A percentile compares a stretch with the other conserved stretches of the same genome.
phyloP scores from a whole-genome alignment of 306 rosid species.

The Heteromeles arbutifolia region DNA sequence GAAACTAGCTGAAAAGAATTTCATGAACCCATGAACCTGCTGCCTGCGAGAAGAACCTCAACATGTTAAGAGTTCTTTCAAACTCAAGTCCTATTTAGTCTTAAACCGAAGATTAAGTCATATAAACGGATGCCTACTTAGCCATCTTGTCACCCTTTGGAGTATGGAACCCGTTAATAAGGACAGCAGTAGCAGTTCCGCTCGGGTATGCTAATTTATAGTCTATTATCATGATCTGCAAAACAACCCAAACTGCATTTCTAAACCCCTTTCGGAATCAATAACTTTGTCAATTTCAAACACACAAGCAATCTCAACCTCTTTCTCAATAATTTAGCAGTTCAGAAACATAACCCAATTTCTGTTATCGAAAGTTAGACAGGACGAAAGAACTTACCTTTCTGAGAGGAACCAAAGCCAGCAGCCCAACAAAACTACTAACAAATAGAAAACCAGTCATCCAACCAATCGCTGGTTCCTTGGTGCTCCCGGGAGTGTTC shows the following conservation, averaged over 20 bases:
- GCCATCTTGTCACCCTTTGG: conserved; percentile 81
- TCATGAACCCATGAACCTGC: conserved; percentile 83
- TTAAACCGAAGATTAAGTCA: background rate
- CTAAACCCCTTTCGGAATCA: background rate
- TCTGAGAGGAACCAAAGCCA: conserved; percentile 90
- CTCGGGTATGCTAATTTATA: conserved; percentile 85
- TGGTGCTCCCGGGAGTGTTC: conserved; percentile 67
- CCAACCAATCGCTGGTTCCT: conserved; percentile 92
- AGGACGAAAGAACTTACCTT: conserved; percentile 45
- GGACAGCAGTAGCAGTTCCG: conserved; percentile 99
- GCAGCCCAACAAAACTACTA: conserved; percentile 83
- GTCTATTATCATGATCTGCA: conserved; percentile 93
- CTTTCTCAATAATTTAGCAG: background rate
- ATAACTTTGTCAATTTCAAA: background rate
- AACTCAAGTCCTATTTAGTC: conserved; percentile 5
- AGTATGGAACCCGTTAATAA: conserved; percentile 92
- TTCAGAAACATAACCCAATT: background rate
- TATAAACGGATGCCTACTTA: conserved; percentile 44
- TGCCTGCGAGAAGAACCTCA: conserved; percentile 45
- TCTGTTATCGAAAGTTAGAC: background rate
- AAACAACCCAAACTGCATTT: conserved; percentile 18
- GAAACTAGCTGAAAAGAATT: conserved; percentile 69
- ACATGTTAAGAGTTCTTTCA: conserved; percentile 18
- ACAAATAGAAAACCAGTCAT: conserved; percentile 89
- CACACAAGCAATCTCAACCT: background rate